Evolutionary conservation across 371 early-diverging fungal genomes (phyloP).

Genomic region (Apophysomyces variabilis): DNA sequence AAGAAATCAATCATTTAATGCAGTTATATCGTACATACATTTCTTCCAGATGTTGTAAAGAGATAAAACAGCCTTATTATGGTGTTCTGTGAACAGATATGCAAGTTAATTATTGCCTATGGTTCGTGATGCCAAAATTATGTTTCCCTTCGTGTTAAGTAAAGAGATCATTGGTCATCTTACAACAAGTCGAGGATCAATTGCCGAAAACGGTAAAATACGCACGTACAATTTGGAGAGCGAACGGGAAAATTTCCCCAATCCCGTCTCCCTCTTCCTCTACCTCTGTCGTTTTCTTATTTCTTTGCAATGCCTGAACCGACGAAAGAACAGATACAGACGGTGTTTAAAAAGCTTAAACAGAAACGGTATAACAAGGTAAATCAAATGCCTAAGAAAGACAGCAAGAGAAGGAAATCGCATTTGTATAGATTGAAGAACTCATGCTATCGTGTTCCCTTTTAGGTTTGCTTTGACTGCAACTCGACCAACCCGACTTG

Average conservation of each 20-base stretch:
- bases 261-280: neutral
- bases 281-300: neutral
- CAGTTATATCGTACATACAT: too few species aligned
- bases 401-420: too few species aligned
- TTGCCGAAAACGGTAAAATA: slow-evolving; percentile 4
- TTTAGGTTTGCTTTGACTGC: slow-evolving; percentile 96
- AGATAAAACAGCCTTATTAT: too few species aligned
- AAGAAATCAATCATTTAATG: too few species aligned
- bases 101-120: too few species aligned
- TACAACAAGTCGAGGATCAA: neutral
- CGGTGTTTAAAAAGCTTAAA: slow-evolving; percentile 80
- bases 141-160: too few species aligned
- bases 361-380: slow-evolving; percentile 84
- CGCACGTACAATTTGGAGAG: neutral
- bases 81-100: too few species aligned
- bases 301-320: slow-evolving; percentile 59
- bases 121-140: too few species aligned
- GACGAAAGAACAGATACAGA: slow-evolving; percentile 75
- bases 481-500: slow-evolving; percentile 96
- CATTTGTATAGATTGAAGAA: too few species aligned
- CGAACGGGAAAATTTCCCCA: too few species aligned
- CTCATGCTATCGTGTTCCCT: neutral
- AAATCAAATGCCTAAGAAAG: slow-evolving; percentile 12
- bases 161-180: neutral
- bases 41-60: too few species aligned